A percentile compares a stretch with the other conserved stretches of the same genome.
Conservation (phyloP, 345 rosid species). For the Brassica nigra region DNA sequence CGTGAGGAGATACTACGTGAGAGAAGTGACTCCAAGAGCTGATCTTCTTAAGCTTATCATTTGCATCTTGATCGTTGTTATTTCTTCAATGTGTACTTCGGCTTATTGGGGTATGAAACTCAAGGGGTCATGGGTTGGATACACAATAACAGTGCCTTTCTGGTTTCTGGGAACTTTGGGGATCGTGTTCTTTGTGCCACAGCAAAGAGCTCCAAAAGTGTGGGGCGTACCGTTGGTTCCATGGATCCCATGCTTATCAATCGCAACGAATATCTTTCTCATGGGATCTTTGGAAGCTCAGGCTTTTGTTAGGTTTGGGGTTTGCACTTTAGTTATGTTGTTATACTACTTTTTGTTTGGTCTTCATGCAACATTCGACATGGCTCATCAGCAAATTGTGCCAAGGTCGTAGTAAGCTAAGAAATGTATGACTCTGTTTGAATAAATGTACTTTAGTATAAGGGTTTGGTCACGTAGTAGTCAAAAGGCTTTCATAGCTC, state of each 20-base stretch:
- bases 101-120: conserved; percentile 45
- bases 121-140: conserved; percentile 54
- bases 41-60: conserved; percentile 45
- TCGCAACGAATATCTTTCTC: conserved; percentile 54
- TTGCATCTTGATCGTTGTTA: conserved; percentile 44
- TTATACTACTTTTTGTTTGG: conserved; percentile 34
- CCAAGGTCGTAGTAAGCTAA: conserved; percentile 8
- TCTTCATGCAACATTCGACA: conserved; percentile 39
- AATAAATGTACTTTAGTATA: neutral
- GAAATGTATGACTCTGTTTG: neutral
- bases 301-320: conserved; percentile 53
- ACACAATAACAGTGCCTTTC: conserved; percentile 44
- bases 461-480: neutral
- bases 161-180: conserved; percentile 61
- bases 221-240: conserved; percentile 79
- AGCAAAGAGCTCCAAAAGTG: conserved; percentile 54
- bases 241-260: conserved; percentile 63
- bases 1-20: conserved; percentile 60
- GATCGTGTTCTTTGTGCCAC: conserved; percentile 42
- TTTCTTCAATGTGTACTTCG: conserved; percentile 48
- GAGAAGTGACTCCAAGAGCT: conserved; percentile 44
- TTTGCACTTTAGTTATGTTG: conserved; percentile 38
- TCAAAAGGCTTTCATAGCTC: conserved; percentile 63
- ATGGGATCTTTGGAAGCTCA: conserved; percentile 56
- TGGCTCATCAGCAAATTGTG: conserved; percentile 37